Evolutionary conservation across 1,284 basidiomycete species (phyloP), one percentile per base, ranked within the genome.

Genomic region (Leccinum variabile): DNA sequence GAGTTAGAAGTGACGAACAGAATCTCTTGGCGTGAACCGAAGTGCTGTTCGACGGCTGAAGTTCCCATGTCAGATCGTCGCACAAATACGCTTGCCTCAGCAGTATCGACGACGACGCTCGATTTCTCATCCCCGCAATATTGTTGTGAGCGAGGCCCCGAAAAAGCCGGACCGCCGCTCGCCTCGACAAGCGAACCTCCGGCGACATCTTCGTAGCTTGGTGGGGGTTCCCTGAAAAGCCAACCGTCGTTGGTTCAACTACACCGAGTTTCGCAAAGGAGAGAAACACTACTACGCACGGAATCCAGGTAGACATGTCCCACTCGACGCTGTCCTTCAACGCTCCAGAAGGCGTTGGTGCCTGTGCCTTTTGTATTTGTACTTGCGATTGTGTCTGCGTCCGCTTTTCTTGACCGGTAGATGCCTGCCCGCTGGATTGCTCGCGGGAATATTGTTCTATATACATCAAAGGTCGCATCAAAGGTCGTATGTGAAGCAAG

Each of bases 141-240:
- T 32, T 50, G 57, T 3, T 46, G 44, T 11, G 44, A 22, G 18
- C 18, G 18, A 22, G 18, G 18, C 44, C 18, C 44, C 44, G 44
- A 18, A 18, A 46, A 18, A 6, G 44, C 10, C 44, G 44, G 10
- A 18, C n/a, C 10, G 18, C 49, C 49, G 32, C 28, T 32, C 5
- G 52, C 5, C 1, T 35, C 11, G 18, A 50, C 9, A 11, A 35
- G 10, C 5, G 25, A 46, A 13, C 18, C 18, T 22, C 56, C 50
- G 33, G 54, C 11, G 9, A 33, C 46, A 8, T 69, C 65, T 25
- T 70, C n/a, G 11, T 69, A 67, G 28, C 60, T 69, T n/a, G 62
- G 69, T 5, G 62, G 62, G 44, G 59, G 57, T 18, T 22, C 18
- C 44, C 44, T 46, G 44, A 18, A 46, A 46, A 46, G 10, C 44